Percentiles rank a stretch among this genome's conserved stretches.
Conservation (phyloP, 2,329 filamentous ascomycete genomes). For the Claviceps sorghi region DNA sequence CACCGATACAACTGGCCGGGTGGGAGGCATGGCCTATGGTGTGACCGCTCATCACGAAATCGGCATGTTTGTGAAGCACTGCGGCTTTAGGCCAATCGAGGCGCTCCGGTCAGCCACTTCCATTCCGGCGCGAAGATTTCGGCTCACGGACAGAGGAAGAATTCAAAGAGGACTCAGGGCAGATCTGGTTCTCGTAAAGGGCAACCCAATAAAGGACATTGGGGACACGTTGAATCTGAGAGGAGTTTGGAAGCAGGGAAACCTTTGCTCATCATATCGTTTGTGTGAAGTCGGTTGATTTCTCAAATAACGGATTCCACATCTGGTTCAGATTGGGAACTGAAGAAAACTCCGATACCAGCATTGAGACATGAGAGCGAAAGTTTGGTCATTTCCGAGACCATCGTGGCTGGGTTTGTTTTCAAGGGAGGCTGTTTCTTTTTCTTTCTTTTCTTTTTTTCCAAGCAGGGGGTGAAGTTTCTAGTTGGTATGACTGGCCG, state of each 20-base stretch:
- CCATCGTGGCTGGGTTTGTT: too few relatives aligned
- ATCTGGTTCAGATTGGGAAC: neutral
- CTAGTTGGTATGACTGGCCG: too few relatives aligned
- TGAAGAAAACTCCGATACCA: neutral
- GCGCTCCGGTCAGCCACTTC: conserved; percentile 9
- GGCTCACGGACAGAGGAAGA: conserved; percentile 5
- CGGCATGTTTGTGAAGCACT: conserved; percentile 8
- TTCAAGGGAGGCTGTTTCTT: too few relatives aligned
- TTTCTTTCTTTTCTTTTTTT: neutral
- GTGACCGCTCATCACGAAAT: conserved; percentile 8
- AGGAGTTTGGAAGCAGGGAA: conserved; percentile 9
- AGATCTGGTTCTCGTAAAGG: conserved; percentile 8
- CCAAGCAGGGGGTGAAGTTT: too few relatives aligned
- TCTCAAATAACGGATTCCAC: neutral
- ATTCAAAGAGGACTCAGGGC: conserved; percentile 7
- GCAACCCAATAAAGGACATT: conserved; percentile 5
- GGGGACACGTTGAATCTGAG: conserved; percentile 3
- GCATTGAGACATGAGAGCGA: neutral
- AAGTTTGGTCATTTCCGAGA: too few relatives aligned
- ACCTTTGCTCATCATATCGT: conserved; percentile 3
- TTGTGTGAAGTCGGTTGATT: neutral
- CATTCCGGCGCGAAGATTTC: conserved; percentile 6
- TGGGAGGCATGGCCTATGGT: conserved; percentile 7
- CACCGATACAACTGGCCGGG: conserved; percentile 8
- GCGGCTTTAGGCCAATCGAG: conserved; percentile 6